Evolutionary conservation across 2,329 filamentous ascomycete genomes (phyloP).

Genomic region (Scedosporium aurantiacum): DNA sequence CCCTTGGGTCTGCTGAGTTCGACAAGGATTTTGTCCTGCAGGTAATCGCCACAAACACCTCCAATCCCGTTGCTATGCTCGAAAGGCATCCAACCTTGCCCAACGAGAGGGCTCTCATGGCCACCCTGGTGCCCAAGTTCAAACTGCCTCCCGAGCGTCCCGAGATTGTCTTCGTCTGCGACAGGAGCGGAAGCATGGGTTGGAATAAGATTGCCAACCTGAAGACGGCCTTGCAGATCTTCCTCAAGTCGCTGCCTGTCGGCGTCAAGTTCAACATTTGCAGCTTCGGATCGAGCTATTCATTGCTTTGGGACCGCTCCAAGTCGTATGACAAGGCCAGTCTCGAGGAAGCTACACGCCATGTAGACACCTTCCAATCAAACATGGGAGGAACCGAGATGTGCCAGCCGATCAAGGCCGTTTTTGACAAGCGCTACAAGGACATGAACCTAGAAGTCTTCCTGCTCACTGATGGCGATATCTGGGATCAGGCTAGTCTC

Average conservation of each 20-base stretch:
- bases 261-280: slow-evolving; percentile 60
- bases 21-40: slow-evolving; percentile 58
- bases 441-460: slow-evolving; percentile 42
- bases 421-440: slow-evolving; percentile 29
- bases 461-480: slow-evolving; percentile 44
- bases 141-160: slow-evolving; percentile 39
- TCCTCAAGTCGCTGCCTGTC: slow-evolving; percentile 53
- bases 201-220: slow-evolving; percentile 39
- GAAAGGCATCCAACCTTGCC: slow-evolving; percentile 53
- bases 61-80: slow-evolving; percentile 51
- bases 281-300: slow-evolving; percentile 44
- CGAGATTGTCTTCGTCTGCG: slow-evolving; percentile 63
- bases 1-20: slow-evolving; percentile 39
- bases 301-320: slow-evolving; percentile 38
- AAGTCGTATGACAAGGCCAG: slow-evolving; percentile 31
- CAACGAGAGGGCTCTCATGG: slow-evolving; percentile 56
- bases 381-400: slow-evolving; percentile 46
- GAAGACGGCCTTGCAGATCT: slow-evolving; percentile 45
- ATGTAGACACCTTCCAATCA: slow-evolving; percentile 31
- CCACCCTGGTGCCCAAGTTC: slow-evolving; percentile 60
- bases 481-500: slow-evolving; percentile 33
- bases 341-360: slow-evolving; percentile 28
- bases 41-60: slow-evolving; percentile 47
- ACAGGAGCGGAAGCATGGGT: slow-evolving; percentile 58
- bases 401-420: slow-evolving; percentile 29